Evolutionary conservation across 1,284 basidiomycete species (phyloP).

Genomic region (Anthracocystis walkeri): DNA sequence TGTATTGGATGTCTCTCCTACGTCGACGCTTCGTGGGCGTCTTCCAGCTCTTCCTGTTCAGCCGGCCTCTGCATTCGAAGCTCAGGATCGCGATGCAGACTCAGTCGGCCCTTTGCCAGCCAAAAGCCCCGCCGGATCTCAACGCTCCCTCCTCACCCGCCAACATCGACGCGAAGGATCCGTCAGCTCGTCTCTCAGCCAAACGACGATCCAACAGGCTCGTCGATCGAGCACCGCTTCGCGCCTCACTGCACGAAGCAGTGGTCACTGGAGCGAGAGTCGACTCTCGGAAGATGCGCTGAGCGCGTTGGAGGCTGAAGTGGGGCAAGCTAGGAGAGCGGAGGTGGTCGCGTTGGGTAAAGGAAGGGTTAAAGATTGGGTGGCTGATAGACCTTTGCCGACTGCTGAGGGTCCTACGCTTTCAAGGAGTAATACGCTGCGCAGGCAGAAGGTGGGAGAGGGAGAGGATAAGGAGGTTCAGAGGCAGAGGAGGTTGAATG

Average conservation of each 20-base stretch:
- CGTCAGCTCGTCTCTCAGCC: constrained; percentile 18
- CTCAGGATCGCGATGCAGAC: constrained; percentile 16
- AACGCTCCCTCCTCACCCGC: constrained; percentile 19
- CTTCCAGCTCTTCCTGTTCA: neutral
- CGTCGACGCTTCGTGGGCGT: constrained; percentile 12
- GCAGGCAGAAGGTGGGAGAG: constrained; percentile 11
- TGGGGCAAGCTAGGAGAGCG: constrained; percentile 44
- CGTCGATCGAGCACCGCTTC: constrained; percentile 35
- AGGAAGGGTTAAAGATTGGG: constrained; percentile 52
- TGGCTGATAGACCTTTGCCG: constrained; percentile 23
- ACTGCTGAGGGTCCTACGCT: constrained; percentile 35
- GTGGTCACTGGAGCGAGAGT: constrained; percentile 46
- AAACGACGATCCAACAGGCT: constrained; percentile 23
- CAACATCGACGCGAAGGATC: constrained; percentile 33
- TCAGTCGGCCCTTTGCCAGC: constrained; percentile 28
- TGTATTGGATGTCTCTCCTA: constrained; percentile 14
- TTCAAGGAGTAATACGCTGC: constrained; percentile 43
- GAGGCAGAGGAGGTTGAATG: constrained; percentile 29
- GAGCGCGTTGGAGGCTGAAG: constrained; percentile 51
- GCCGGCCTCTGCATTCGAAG: neutral
- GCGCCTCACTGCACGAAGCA: constrained; percentile 37
- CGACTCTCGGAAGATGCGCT: constrained; percentile 41
- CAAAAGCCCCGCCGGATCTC: constrained; percentile 25
- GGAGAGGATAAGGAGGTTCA: constrained; percentile 11
- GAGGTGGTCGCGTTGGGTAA: constrained; percentile 51